Conservation (phyloP, 225 moss, liverwort and hornwort species). For the Straminergon stramineum region DNA sequence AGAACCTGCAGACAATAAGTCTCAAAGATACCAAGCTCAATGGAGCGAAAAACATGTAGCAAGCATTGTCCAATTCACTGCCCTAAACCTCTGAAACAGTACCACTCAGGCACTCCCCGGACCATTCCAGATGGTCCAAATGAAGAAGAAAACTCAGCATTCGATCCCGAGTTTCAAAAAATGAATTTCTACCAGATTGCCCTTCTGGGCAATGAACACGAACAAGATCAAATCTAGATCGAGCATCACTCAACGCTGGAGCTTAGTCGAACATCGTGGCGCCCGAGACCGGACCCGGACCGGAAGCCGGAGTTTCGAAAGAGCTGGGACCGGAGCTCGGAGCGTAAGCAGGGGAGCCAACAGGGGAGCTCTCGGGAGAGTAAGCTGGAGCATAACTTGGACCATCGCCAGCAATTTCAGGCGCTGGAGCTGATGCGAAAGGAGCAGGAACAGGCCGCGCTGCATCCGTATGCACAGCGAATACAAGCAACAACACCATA, state of each 20-base stretch:
- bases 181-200: background rate
- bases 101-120: background rate
- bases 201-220: background rate
- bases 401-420: background rate
- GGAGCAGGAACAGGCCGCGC: background rate
- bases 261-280: background rate
- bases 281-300: background rate
- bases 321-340: background rate
- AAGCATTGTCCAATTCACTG: background rate
- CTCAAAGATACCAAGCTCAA: background rate
- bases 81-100: background rate
- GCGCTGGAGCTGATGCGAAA: background rate
- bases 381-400: background rate
- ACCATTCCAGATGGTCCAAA: background rate
- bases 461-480: background rate
- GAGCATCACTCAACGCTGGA: background rate
- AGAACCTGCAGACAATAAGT: background rate
- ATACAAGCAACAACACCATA: background rate
- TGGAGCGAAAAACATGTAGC: background rate
- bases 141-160: background rate
- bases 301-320: background rate
- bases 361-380: background rate
- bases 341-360: background rate
- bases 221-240: background rate
- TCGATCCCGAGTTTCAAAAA: background rate